phyloP scores from a whole-genome alignment of 352 stramenopile species.

The Pythium periplocum region DNA sequence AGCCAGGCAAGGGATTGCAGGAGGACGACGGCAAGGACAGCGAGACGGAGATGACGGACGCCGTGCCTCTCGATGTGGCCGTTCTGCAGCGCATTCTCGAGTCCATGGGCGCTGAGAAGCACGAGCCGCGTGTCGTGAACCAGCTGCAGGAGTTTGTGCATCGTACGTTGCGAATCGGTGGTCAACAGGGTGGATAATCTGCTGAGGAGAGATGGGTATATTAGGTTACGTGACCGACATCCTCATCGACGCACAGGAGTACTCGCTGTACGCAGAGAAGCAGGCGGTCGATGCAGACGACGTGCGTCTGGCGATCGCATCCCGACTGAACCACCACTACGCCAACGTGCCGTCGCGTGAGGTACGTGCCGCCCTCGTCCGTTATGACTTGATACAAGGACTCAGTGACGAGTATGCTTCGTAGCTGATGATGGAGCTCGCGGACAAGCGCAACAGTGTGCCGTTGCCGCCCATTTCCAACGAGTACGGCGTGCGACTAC shows the following conservation, averaged over 20 bases:
- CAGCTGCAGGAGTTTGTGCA: slow-evolving; percentile 85
- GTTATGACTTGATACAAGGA: too few relatives aligned
- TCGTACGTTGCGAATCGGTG: slow-evolving; percentile 29
- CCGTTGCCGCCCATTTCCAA: slow-evolving; percentile 72
- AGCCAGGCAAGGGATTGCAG: slow-evolving; percentile 53
- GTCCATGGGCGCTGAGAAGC: slow-evolving; percentile 78
- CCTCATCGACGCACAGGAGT: slow-evolving; percentile 82
- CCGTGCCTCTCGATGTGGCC: slow-evolving; percentile 53
- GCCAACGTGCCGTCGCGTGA: slow-evolving; percentile 66
- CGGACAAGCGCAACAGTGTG: slow-evolving; percentile 78
- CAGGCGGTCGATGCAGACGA: slow-evolving; percentile 68
- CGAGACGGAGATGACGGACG: slow-evolving; percentile 32
- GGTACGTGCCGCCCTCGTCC: slow-evolving; percentile 18
- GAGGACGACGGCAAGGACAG: slow-evolving; percentile 52
- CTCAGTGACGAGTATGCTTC: too few relatives aligned
- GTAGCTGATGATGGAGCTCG: slow-evolving; percentile 83
- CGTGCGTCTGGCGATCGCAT: slow-evolving; percentile 69
- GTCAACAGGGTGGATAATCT: too few relatives aligned
- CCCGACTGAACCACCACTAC: slow-evolving; percentile 76
- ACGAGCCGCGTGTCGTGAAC: slow-evolving; percentile 71
- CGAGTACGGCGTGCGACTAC: slow-evolving; percentile 79
- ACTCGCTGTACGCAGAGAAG: slow-evolving; percentile 74
- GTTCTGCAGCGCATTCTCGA: slow-evolving; percentile 57
- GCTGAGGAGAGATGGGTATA: not conserved
- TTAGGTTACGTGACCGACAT: slow-evolving; percentile 79